Evolutionary conservation across 2,329 filamentous ascomycete species (phyloP).

Genomic region (Exophiala mesophila): DNA sequence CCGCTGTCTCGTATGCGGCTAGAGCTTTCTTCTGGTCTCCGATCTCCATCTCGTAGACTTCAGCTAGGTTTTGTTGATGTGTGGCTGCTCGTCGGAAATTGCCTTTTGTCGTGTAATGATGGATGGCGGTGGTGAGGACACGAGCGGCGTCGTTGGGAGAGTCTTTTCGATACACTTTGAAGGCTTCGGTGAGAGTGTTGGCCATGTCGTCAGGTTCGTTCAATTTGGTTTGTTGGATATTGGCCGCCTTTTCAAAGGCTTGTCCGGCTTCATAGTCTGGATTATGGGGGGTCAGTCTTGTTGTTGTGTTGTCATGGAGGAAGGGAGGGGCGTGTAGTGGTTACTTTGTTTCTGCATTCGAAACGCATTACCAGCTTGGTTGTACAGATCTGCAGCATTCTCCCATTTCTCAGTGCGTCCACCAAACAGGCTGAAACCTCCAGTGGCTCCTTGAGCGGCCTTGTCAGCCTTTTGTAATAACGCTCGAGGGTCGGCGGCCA

Average conservation of each 20-base stretch:
- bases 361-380: constrained; percentile 86
- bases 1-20: constrained; percentile 78
- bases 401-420: constrained; percentile 84
- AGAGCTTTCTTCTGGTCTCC: constrained; percentile 73
- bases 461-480: constrained; percentile 87
- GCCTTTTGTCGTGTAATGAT: constrained; percentile 80
- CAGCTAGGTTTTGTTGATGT: constrained; percentile 82
- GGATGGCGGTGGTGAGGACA: constrained; percentile 72
- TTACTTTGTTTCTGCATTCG: constrained; percentile 78
- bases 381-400: constrained; percentile 80
- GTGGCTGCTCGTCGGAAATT: constrained; percentile 88
- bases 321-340: constrained; percentile 25
- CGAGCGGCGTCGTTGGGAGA: constrained; percentile 77
- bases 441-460: constrained; percentile 64
- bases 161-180: constrained; percentile 87
- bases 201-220: constrained; percentile 91
- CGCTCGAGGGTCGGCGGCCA: constrained; percentile 73
- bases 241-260: constrained; percentile 80
- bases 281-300: constrained; percentile 1
- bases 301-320: background rate
- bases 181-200: constrained; percentile 82
- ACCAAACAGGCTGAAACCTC: constrained; percentile 87
- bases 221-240: constrained; percentile 71
- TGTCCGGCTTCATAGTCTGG: constrained; percentile 78
- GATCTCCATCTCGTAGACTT: constrained; percentile 77